Evolutionary conservation across 2,329 filamentous ascomycete genomes (phyloP).

Genomic region (Penicillium sp.): DNA sequence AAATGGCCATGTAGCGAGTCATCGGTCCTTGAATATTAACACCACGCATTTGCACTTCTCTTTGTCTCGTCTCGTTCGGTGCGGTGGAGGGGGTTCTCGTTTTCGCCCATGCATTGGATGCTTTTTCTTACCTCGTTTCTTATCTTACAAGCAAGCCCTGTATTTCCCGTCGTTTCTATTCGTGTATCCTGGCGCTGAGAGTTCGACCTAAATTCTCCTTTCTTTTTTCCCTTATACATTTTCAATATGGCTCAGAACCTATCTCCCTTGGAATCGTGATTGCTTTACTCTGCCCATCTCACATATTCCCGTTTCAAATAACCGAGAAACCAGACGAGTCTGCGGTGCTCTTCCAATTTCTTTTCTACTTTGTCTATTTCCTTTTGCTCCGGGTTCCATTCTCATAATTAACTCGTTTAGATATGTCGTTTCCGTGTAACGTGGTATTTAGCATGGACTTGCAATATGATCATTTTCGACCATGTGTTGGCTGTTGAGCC

Average conservation of each 20-base stretch:
- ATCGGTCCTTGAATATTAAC: not conserved
- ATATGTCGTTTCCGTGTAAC: not conserved
- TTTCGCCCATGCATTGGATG: slow-evolving; percentile 30
- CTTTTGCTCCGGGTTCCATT: not conserved
- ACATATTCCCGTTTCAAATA: not conserved
- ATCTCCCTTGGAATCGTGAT: not conserved
- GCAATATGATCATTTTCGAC: not conserved
- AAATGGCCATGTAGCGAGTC: slow-evolving; percentile 86
- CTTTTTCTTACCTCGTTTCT: slow-evolving; percentile 15
- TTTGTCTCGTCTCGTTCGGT: slow-evolving; percentile 13
- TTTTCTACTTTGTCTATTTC: not conserved
- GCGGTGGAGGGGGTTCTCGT: slow-evolving; percentile 16
- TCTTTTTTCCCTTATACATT: slow-evolving; percentile 21
- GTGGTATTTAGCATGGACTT: not conserved
- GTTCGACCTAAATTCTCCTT: not conserved
- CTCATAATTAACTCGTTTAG: not conserved
- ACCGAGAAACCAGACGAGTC: not conserved
- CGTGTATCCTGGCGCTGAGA: slow-evolving; percentile 17
- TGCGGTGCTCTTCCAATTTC: not conserved
- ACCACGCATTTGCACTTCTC: slow-evolving; percentile 13
- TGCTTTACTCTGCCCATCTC: not conserved
- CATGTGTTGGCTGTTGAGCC: not conserved
- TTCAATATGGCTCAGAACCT: slow-evolving; percentile 11
- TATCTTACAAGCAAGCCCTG: slow-evolving; percentile 27
- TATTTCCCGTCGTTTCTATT: slow-evolving; percentile 9